A percentile compares a stretch with the other conserved stretches of the same genome.
phyloP scores from a whole-genome alignment of 225 moss, liverwort and hornwort genomes.

The Bryoerythrophyllum caledonicum region DNA sequence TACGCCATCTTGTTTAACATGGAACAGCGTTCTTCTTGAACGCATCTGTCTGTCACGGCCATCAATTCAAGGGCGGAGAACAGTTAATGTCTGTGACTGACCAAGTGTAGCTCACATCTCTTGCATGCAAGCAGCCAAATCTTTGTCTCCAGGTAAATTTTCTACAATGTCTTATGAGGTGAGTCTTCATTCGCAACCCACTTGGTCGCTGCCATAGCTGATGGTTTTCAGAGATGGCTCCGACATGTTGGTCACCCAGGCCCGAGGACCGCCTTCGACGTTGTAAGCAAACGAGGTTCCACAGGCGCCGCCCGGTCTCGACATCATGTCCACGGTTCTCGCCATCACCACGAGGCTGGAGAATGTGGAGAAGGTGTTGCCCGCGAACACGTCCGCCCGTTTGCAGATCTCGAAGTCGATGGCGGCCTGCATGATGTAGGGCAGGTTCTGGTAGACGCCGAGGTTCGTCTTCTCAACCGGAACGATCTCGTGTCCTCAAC shows the following conservation, averaged over 20 bases:
- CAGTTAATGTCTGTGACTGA: not conserved
- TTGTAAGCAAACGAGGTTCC: constrained; percentile 4
- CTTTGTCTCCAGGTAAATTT: not conserved
- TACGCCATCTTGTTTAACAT: not conserved
- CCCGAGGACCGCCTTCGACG: not conserved
- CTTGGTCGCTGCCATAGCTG: constrained; percentile 4
- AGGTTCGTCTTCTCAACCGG: not conserved
- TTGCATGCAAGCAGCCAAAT: too few species aligned
- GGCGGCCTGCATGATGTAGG: constrained; percentile 1
- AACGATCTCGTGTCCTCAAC: not conserved
- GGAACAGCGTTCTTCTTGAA: not conserved
- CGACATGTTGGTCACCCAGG: constrained; percentile 14
- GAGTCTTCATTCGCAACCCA: not conserved
- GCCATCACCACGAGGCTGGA: constrained; percentile 14
- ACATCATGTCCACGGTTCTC: not conserved
- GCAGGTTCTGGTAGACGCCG: not conserved
- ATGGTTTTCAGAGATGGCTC: not conserved
- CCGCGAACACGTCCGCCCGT: constrained; percentile 1
- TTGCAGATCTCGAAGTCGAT: constrained; percentile 17
- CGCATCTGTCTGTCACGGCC: not conserved
- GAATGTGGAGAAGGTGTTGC: constrained; percentile 9
- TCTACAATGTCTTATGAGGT: not conserved
- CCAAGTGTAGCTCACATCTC: not conserved
- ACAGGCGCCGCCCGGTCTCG: not conserved
- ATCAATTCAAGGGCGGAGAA: not conserved